These are phyloP conservation scores for Saksenaea vasiformis DNA, from an alignment of 371 early-diverging fungal genomes.

Conservation along the genomic window DNA sequence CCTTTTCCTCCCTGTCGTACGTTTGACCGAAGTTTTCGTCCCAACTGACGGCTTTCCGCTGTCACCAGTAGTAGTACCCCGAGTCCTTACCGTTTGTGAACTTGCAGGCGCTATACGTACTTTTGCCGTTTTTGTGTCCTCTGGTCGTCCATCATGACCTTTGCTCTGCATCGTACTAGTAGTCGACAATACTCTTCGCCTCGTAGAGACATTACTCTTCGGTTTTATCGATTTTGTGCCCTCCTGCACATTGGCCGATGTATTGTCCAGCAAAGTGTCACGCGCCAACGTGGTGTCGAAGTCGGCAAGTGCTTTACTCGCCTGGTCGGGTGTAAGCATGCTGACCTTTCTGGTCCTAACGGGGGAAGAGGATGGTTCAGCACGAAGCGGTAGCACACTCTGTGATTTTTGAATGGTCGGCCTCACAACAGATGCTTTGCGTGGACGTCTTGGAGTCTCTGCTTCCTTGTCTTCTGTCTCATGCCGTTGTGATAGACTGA, in stretches of 20 bases:
- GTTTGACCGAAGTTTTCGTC: neutral
- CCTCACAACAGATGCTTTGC: neutral
- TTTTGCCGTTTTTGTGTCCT: neutral
- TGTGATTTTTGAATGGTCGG: conserved; percentile 20
- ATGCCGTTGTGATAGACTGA: neutral
- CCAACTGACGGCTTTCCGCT: neutral
- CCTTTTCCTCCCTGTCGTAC: conserved; percentile 33
- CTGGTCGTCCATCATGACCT: neutral
- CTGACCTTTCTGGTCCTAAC: neutral
- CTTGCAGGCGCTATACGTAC: neutral
- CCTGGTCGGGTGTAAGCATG: neutral
- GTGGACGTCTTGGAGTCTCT: neutral
- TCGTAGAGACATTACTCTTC: neutral
- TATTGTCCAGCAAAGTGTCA: conserved; percentile 10
- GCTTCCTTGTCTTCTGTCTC: neutral
- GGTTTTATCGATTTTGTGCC: neutral
- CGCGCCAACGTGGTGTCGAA: neutral
- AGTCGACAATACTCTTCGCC: neutral
- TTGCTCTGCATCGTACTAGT: neutral
- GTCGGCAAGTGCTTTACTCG: conserved; percentile 7
- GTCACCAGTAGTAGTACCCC: neutral
- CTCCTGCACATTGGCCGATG: neutral
- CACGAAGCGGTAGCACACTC: conserved; percentile 17
- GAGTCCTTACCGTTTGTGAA: neutral
- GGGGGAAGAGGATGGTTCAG: neutral